Evolutionary conservation across 2,329 filamentous ascomycete genomes (phyloP), one percentile per base, ranked within the genome.

Genomic region (Biscogniauxia mediterranea): DNA sequence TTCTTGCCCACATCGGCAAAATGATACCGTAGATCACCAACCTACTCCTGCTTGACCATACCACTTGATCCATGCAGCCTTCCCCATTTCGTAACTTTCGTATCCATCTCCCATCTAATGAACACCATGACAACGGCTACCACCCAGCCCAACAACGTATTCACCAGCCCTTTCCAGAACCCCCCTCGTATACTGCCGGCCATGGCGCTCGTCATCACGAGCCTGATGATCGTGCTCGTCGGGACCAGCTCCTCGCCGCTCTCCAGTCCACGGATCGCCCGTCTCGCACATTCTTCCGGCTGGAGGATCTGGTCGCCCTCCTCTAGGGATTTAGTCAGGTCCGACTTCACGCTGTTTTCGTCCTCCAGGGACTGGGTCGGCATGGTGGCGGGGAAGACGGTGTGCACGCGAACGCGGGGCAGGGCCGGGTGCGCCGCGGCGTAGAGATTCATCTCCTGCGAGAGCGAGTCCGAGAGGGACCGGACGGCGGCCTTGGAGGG

Each of bases 401-500:
- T 81, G 65, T 90, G 87, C n/a, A 90, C 81, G 62, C 83, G 81
- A 54, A 91, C 65, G 1, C 54, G 62, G 0, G 73, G 71, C n/a
- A n/a, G n/a, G n/a, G n/a, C n/a, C n/a, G n/a, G n/a, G n/a, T n/a
- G n/a, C n/a, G n/a, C n/a, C n/a, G n/a, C n/a, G n/a, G n/a, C n/a
- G 55, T 76, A 76, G 5, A 77, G 70, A 17, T 75, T 71, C 67
- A 74, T 71, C 75, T 91, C 89, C 62, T 87, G 85, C 25, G 83
- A 84, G 9, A 91, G 77, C 0, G 82, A 81, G 69, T 92, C 89
- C 21, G 85, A 83, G 5, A 91, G 78, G 9, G 83, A 82, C 25
- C 88, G 83, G 65, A 91, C 80, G 17, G 88, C 89, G 5, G 86
- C 83, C 75, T 91, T 91, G 20, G 86, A 80, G 2, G 88, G 87